phyloP scores from a whole-genome alignment of 129 eudicot genomes.

The Pittosporum tobira region DNA sequence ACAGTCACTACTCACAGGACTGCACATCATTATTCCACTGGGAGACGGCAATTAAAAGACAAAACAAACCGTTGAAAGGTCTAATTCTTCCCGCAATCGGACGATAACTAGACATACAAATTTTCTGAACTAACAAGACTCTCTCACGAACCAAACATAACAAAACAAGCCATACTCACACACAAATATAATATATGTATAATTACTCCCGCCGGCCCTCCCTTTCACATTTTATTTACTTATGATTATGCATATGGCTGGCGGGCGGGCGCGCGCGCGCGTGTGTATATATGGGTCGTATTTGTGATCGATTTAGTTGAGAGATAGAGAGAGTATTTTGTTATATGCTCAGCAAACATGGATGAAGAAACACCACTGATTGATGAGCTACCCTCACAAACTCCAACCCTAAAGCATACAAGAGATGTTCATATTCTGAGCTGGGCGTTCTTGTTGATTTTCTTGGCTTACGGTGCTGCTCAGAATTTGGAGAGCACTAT shows the following conservation, averaged over 20 bases:
- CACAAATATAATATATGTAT: neutral
- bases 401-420: constrained; percentile 31
- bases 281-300: neutral
- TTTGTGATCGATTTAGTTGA: constrained; percentile 11
- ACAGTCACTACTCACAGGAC: too few relatives aligned
- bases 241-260: too few relatives aligned
- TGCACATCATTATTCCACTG: too few relatives aligned
- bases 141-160: too few relatives aligned
- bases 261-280: too few relatives aligned
- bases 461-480: constrained; percentile 93
- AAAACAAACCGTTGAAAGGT: too few relatives aligned
- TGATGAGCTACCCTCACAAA: constrained; percentile 14
- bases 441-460: constrained; percentile 73
- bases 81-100: too few relatives aligned
- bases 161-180: too few relatives aligned
- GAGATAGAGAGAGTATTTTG: neutral
- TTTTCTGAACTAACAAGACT: too few relatives aligned
- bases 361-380: constrained; percentile 64
- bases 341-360: constrained; percentile 19
- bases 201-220: constrained; percentile 1
- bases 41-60: too few relatives aligned
- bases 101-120: too few relatives aligned
- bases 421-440: constrained; percentile 77
- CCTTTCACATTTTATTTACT: neutral
- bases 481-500: constrained; percentile 88